Evolutionary conservation across 495 filamentous ascomycete genomes (phyloP).

Genomic region (Sabuloglossum arenarium): DNA sequence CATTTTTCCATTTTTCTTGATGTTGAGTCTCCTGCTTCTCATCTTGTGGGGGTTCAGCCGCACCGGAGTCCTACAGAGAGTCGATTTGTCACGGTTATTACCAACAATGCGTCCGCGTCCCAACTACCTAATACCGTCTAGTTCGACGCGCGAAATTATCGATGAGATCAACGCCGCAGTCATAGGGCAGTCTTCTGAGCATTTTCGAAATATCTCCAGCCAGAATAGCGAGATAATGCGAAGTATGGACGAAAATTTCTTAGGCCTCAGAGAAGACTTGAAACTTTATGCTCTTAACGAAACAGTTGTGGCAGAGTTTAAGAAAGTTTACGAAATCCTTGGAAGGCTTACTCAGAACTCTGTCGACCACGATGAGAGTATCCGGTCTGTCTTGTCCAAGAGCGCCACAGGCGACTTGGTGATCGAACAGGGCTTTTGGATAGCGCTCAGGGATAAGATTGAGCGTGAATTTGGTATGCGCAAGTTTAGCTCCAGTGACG

Average conservation of each 20-base stretch:
- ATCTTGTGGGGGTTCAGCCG: neutral
- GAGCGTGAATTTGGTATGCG: neutral
- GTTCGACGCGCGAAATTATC: neutral
- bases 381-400: neutral
- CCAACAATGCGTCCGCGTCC: neutral
- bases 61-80: neutral
- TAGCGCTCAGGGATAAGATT: slow-evolving; percentile 1
- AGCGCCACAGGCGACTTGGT: neutral
- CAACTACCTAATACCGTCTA: neutral
- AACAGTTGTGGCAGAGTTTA: neutral
- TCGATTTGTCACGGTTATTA: neutral
- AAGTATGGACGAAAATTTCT: neutral
- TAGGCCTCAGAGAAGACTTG: neutral
- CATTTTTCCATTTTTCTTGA: neutral
- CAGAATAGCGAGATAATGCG: neutral
- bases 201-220: neutral
- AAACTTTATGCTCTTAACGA: neutral
- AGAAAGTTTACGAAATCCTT: neutral
- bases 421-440: slow-evolving; percentile 1
- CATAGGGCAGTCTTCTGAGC: neutral
- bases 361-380: neutral
- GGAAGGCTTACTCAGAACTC: neutral
- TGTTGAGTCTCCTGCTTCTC: neutral
- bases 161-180: neutral
- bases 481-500: neutral